Evolutionary conservation across 306 rosid genomes (phyloP).

Genomic region (Vigna mungo): DNA sequence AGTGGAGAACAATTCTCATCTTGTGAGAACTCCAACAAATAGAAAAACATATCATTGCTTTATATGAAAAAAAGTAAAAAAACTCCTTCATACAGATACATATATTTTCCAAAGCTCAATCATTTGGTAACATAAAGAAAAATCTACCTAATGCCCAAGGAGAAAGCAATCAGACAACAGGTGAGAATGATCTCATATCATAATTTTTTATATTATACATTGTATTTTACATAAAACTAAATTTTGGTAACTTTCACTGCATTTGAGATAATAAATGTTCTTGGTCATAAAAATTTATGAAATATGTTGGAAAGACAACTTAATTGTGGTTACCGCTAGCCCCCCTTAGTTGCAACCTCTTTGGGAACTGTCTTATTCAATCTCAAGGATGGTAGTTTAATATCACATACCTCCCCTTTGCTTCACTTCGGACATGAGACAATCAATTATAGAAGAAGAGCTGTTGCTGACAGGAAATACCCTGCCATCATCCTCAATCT

Average conservation of each 20-base stretch:
- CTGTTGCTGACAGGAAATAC: constrained; percentile 94
- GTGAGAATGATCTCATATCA: neutral
- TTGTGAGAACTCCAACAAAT: no score
- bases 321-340: no score
- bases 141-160: no score
- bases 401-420: constrained; percentile 61
- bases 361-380: no score
- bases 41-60: neutral
- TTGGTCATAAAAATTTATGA: neutral
- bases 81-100: neutral
- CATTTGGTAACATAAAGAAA: no score
- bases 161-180: neutral
- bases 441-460: constrained; percentile 81
- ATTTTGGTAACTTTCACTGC: neutral
- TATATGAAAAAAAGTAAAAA: neutral
- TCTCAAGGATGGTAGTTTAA: no score
- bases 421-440: constrained; percentile 80
- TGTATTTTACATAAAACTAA: neutral
- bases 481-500: constrained; percentile 95
- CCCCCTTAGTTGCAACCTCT: no score
- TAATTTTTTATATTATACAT: neutral
- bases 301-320: no score
- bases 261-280: constrained; percentile 3
- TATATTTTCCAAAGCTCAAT: no score
- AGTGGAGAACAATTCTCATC: no score